Evolutionary conservation across 2,329 filamentous ascomycete species (phyloP).

Genomic region (Pleomassaria siparia): DNA sequence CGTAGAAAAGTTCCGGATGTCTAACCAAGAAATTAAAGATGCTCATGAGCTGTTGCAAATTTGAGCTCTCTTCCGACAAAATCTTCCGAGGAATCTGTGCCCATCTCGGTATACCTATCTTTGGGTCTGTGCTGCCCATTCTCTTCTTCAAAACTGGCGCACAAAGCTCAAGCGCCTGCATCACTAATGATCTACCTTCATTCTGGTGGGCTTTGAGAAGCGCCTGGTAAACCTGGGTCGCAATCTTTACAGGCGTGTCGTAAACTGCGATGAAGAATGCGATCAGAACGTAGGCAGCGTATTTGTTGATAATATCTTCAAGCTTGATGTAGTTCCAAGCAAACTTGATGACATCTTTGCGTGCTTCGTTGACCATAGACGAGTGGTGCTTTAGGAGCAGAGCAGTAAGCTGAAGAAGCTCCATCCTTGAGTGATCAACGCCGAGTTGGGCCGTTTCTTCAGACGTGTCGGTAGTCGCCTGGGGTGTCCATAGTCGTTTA

Average conservation of each 20-base stretch:
- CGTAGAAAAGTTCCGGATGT: constrained; percentile 91
- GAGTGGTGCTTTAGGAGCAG: constrained; percentile 95
- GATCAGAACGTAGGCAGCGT: constrained; percentile 94
- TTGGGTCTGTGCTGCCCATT: constrained; percentile 70
- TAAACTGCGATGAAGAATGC: constrained; percentile 97
- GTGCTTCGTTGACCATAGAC: constrained; percentile 80
- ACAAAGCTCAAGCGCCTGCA: constrained; percentile 90
- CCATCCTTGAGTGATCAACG: constrained; percentile 94
- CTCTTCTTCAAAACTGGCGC: constrained; percentile 91
- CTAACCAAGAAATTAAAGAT: constrained; percentile 97
- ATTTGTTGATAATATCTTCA: constrained; percentile 99
- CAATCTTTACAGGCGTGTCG: constrained; percentile 94
- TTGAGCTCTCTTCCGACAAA: constrained; percentile 89
- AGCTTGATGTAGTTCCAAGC: constrained; percentile 94
- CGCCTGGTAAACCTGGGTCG: constrained; percentile 90
- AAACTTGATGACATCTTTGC: constrained; percentile 99
- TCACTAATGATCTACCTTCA: constrained; percentile 87
- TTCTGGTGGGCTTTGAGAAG: constrained; percentile 92
- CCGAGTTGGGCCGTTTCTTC: constrained; percentile 84
- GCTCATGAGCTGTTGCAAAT: constrained; percentile 91
- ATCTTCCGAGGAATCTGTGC: constrained; percentile 88
- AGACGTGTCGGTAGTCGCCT: constrained; percentile 71
- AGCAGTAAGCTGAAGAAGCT: constrained; percentile 90
- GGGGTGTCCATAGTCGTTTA: constrained; percentile 90
- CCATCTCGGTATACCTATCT: constrained; percentile 70